phyloP scores from a whole-genome alignment of 306 rosid species.

The Malus asiatica region DNA sequence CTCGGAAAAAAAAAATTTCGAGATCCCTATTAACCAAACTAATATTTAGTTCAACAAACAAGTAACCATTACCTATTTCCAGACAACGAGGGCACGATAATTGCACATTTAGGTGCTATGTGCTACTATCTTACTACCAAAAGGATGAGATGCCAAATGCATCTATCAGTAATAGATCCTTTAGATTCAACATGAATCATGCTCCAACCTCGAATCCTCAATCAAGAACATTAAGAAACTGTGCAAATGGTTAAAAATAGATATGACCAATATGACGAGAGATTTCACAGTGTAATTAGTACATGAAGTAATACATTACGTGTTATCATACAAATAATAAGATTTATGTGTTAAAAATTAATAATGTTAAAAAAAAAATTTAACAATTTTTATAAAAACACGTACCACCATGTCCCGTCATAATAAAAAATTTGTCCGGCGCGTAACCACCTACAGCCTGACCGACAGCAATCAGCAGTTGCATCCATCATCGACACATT shows the following conservation, averaged over 20 bases:
- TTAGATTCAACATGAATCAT: not conserved
- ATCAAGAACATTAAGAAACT: not conserved
- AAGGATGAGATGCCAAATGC: not conserved
- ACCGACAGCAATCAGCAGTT: not conserved
- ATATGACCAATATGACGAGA: no score
- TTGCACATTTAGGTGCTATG: no score
- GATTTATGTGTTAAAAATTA: accelerated
- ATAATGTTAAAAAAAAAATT: no score
- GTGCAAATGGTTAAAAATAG: no score
- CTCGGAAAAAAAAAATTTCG: accelerated
- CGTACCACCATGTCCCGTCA: no score
- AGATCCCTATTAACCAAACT: no score
- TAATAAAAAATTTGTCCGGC: no score
- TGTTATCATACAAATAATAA: accelerated
- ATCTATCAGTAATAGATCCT: not conserved
- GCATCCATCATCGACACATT: not conserved
- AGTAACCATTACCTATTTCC: no score
- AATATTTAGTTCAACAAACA: accelerated
- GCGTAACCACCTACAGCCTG: not conserved
- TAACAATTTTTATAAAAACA: no score
- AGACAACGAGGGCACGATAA: no score
- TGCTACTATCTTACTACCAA: not conserved
- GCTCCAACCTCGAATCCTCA: not conserved
- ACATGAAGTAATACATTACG: accelerated
- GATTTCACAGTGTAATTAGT: accelerated